These are phyloP conservation scores for Pseudocercospora macadamiae DNA, from an alignment of 2,329 filamentous ascomycete species.

Conservation along the genomic window DNA sequence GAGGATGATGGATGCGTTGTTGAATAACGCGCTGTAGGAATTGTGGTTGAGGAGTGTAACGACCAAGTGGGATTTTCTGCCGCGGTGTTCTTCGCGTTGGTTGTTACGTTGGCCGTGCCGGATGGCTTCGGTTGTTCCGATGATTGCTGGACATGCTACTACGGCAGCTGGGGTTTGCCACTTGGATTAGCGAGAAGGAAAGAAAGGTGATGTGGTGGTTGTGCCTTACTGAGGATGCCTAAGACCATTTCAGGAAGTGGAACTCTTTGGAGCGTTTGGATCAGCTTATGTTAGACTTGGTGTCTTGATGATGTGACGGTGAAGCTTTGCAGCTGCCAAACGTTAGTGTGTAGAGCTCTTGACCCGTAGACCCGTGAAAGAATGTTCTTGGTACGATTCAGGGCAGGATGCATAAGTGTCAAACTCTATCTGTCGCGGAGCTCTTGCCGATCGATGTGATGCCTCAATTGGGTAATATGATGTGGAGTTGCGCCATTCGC, in stretches of 20 bases:
- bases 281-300: neutral
- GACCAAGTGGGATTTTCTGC: slow-evolving; percentile 36
- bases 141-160: slow-evolving; percentile 39
- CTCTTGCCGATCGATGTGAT: neutral
- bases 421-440: neutral
- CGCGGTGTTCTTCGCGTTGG: slow-evolving; percentile 37
- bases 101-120: slow-evolving; percentile 38
- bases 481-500: neutral
- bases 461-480: neutral
- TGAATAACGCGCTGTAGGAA: slow-evolving; percentile 32
- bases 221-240: slow-evolving; percentile 19
- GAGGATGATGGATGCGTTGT: slow-evolving; percentile 35
- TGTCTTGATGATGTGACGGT: neutral
- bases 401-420: neutral
- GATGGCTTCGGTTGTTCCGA: slow-evolving; percentile 41
- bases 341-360: neutral
- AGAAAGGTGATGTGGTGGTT: too few relatives aligned
- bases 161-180: slow-evolving; percentile 29
- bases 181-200: too few relatives aligned
- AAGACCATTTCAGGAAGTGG: slow-evolving; percentile 9
- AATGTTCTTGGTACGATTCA: slow-evolving; percentile 1
- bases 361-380: too few relatives aligned
- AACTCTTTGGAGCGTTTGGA: neutral
- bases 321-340: neutral
- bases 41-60: slow-evolving; percentile 33